Percentiles rank a stretch among this genome's conserved stretches.
These are phyloP conservation scores for Pleurotus sapidus DNA, from an alignment of 768 basidiomycete genomes.

Conservation along the genomic window DNA sequence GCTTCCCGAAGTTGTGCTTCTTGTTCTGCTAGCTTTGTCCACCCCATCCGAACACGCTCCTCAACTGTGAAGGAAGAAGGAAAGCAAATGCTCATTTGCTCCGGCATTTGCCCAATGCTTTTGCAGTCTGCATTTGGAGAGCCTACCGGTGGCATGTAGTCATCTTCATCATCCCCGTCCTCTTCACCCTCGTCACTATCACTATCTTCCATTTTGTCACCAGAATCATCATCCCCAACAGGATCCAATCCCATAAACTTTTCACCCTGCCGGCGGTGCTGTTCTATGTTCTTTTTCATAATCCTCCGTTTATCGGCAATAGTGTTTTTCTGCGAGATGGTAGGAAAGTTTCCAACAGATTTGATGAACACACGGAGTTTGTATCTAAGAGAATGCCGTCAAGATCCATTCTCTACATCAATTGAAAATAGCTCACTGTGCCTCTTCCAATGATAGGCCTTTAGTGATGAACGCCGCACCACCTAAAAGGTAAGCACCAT, in stretches of 20 bases:
- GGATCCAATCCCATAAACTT: neutral
- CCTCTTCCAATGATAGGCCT: neutral
- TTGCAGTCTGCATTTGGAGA: neutral
- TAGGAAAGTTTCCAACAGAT: neutral
- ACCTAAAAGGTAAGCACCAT: neutral
- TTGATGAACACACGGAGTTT: neutral
- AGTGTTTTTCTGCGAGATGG: neutral
- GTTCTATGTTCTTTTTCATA: neutral
- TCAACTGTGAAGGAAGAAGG: conserved; percentile 8
- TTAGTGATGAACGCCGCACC: neutral
- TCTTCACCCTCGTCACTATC: neutral
- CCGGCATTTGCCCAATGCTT: neutral
- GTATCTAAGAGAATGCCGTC: neutral
- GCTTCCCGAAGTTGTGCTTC: conserved; percentile 15
- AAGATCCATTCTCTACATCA: neutral
- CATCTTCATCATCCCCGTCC: neutral
- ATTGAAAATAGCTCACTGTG: neutral
- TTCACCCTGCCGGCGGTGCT: neutral
- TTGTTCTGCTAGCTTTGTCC: conserved; percentile 8
- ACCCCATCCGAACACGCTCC: conserved; percentile 9
- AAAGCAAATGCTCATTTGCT: neutral
- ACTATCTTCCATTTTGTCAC: conserved; percentile 1
- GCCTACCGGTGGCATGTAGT: neutral
- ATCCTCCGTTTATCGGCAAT: neutral
- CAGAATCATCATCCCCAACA: neutral